Evolutionary conservation across 345 rosid genomes (phyloP).

Genomic region (Toxicodendron radicans): DNA sequence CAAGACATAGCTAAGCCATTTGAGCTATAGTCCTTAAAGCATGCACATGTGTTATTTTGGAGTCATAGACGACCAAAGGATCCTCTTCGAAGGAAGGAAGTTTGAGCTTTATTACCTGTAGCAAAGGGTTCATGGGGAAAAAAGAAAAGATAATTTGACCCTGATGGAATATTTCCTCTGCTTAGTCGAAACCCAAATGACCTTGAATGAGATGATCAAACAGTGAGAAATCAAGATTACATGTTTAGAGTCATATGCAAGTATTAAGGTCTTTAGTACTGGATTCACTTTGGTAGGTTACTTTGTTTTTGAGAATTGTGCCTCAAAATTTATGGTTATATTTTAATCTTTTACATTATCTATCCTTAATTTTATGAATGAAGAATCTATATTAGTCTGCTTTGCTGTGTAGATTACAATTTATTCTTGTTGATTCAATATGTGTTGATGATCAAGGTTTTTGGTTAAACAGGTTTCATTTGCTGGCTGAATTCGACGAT

Average conservation of each 20-base stretch:
- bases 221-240: neutral
- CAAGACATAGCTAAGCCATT: neutral
- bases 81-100: neutral
- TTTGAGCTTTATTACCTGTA: conserved; percentile 10
- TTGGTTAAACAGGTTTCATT: conserved; percentile 39
- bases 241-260: neutral
- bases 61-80: neutral
- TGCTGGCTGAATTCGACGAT: conserved; percentile 46
- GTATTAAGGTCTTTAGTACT: neutral
- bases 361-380: neutral
- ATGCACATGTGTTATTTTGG: neutral
- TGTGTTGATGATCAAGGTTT: neutral
- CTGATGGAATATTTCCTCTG: neutral
- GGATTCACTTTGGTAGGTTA: neutral
- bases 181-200: neutral
- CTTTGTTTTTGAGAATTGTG: neutral
- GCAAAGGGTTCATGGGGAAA: neutral
- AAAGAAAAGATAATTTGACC: neutral
- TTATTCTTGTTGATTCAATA: neutral
- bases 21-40: neutral
- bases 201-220: neutral
- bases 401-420: neutral
- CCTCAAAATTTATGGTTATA: neutral
- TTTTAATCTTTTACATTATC: neutral
- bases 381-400: neutral